Percentiles rank a stretch among this genome's conserved stretches.
Evolutionary conservation across 768 basidiomycete genomes (phyloP).

Genomic region (Pisolithus albus): DNA sequence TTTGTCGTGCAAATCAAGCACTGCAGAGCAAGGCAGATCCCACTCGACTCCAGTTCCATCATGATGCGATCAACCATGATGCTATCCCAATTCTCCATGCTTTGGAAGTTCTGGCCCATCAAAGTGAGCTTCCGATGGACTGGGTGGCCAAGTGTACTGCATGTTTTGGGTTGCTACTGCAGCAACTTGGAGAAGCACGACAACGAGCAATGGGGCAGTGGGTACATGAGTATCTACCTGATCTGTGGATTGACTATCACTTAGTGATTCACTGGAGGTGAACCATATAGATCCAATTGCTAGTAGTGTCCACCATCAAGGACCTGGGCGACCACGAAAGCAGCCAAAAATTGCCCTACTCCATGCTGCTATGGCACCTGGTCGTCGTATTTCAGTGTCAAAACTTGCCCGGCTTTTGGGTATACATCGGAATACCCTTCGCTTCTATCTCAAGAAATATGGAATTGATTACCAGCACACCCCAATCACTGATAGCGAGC

Average conservation of each 20-base stretch:
- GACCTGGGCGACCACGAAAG: not conserved
- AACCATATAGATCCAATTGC: not conserved
- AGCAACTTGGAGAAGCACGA: not conserved
- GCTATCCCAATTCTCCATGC: not conserved
- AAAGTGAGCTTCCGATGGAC: not conserved
- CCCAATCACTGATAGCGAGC: constrained; percentile 11
- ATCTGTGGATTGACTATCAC: not conserved
- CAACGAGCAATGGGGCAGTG: not conserved
- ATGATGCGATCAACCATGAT: not conserved
- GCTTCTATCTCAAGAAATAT: constrained; percentile 8
- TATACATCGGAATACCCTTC: constrained; percentile 16
- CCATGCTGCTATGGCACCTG: not conserved
- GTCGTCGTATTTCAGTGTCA: constrained; percentile 9
- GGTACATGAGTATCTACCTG: not conserved
- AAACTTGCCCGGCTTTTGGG: constrained; percentile 8
- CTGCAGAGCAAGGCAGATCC: not conserved
- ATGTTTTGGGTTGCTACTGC: not conserved
- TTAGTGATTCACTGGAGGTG: not conserved
- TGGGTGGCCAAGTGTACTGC: not conserved
- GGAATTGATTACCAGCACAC: constrained; percentile 10
- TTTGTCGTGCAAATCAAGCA: not conserved
- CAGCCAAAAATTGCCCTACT: not conserved
- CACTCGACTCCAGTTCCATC: not conserved
- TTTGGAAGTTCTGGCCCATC: not conserved
- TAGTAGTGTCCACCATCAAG: not conserved